Evolutionary conservation across 106 monocot species (phyloP).

Genomic region (Iris macrosiphon): DNA sequence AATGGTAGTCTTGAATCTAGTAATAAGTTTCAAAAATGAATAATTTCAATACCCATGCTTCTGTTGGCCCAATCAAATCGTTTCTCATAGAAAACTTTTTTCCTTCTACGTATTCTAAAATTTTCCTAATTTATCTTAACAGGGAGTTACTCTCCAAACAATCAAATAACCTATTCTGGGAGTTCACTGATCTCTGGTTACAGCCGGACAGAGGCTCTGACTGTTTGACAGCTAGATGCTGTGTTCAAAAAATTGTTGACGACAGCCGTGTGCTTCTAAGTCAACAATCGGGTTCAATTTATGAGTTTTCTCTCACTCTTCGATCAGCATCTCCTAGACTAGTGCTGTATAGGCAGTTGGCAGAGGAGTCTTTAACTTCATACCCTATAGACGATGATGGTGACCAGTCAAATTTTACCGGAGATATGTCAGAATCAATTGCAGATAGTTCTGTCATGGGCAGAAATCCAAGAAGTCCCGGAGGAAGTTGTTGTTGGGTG

Average conservation of each 20-base stretch:
- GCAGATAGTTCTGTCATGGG: constrained; percentile 3
- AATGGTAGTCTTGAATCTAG: too few species aligned
- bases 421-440: background rate
- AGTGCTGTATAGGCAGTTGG: constrained; percentile 77
- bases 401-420: background rate
- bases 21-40: too few species aligned
- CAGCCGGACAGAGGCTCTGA: constrained; percentile 41
- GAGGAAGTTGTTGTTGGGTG: constrained; percentile 78
- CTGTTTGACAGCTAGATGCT: constrained; percentile 60
- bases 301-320: constrained; percentile 74
- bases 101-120: too few species aligned
- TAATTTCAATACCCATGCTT: too few species aligned
- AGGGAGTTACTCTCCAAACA: constrained; percentile 85
- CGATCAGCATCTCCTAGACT: constrained; percentile 74
- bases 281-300: constrained; percentile 53
- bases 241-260: constrained; percentile 47
- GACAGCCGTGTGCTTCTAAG: constrained; percentile 56
- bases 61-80: too few species aligned
- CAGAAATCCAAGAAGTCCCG: constrained; percentile 11
- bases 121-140: constrained; percentile 6
- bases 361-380: constrained; percentile 67
- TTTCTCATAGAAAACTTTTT: too few species aligned
- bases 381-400: constrained; percentile 20
- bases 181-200: constrained; percentile 69
- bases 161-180: constrained; percentile 73